Evolutionary conservation across 805 yeast genomes (phyloP).

Genomic region (Yamadazyma nakazawae): DNA sequence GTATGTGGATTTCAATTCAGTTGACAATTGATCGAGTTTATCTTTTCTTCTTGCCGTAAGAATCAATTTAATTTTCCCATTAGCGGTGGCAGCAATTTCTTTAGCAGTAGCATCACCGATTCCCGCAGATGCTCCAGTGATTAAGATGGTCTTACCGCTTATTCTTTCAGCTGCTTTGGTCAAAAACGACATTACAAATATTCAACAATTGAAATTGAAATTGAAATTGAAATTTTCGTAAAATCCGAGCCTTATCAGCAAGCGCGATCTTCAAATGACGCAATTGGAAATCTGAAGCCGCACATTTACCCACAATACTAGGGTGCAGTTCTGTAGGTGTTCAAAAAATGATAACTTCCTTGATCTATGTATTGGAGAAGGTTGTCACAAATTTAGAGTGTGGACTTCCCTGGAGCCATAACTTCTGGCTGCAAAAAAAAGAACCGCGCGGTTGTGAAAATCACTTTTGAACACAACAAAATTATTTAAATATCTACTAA

Average conservation of each 20-base stretch:
- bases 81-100: conserved; percentile 75
- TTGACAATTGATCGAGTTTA: conserved; percentile 49
- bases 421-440: too few species aligned
- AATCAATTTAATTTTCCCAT: conserved; percentile 67
- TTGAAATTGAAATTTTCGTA: background rate
- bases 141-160: conserved; percentile 71
- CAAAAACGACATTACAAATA: conserved; percentile 59
- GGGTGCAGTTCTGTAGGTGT: too few species aligned
- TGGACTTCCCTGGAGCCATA: too few species aligned
- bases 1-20: conserved; percentile 44
- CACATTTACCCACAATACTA: too few species aligned
- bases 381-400: too few species aligned
- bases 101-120: conserved; percentile 91
- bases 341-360: too few species aligned
- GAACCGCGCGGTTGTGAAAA: too few species aligned
- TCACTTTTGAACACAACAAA: too few species aligned
- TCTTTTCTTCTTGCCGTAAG: conserved; percentile 77
- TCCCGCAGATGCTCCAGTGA: conserved; percentile 97
- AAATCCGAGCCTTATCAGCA: background rate
- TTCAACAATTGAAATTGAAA: background rate
- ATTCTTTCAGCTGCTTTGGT: conserved; percentile 74
- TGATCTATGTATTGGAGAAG: too few species aligned
- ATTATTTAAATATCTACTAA: too few species aligned
- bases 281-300: too few species aligned
- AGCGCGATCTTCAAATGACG: background rate